Evolutionary conservation across 2,329 filamentous ascomycete species (phyloP), one percentile per base, ranked within the genome.

Genomic region (Fusarium equiseti): DNA sequence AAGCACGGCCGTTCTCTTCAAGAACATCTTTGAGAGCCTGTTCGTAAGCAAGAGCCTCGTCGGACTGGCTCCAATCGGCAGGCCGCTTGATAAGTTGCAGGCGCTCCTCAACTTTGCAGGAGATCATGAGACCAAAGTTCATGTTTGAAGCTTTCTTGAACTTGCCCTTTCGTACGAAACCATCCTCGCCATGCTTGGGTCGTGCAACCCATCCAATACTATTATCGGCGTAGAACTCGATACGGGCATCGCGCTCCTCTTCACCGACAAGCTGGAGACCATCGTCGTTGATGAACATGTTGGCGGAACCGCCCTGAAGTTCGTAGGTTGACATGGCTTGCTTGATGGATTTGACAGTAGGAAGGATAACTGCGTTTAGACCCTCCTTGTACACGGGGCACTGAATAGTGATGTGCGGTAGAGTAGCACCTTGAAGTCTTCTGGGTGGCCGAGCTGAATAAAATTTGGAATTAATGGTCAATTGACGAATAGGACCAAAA

Each of bases 311-410:
- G 68, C 91, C 91, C 76, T 93, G 91, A 20, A 92, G 84, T 77
- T 93, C 91, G 75, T 93, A 94, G 0, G 90, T 92, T 32, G 90
- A 91, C 77, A 93, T 93, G 68, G 91, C 91, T 73, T 91, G 87
- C 81, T 94, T 94, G 80, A 95, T 87, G 3, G 92, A 94, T 75
- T 89, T 89, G 74, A 95, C 88, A 0, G 92, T 95, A 10, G 92
- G 92, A 22, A 86, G 87, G 75, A 95, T 94, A 79, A 97, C 93
- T 66, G 85, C 88, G 38, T 83, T 82, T 5, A 97, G 85, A 70
- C 93, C 92, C 79, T 97, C 93, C 79, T 95, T 96, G 83, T 96
- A 97, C 0, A 97, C 92, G 7, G 93, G 93, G 78, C 92, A 95
- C 77, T 97, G 93, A 44, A 97, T 92, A 5, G 92, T 95, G 69